These are phyloP conservation scores for Gaertneriomyces semiglobifer DNA, from an alignment of 192 early-diverging fungal genomes.

Conservation along the genomic window DNA sequence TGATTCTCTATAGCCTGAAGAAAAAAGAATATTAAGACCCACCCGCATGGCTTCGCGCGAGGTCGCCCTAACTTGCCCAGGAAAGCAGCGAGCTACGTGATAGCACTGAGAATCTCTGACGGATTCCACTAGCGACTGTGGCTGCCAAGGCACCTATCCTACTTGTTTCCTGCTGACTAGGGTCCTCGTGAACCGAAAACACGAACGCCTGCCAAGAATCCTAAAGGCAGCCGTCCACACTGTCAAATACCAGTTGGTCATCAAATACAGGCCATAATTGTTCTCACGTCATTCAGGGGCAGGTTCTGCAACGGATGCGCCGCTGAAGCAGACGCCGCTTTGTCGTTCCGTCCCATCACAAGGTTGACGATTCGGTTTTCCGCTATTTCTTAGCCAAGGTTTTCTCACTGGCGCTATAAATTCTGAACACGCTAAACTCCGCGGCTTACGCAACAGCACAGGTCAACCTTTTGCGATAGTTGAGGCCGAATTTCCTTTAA, in stretches of 20 bases:
- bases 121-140: slow-evolving; percentile 35
- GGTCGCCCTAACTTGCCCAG: slow-evolving; percentile 36
- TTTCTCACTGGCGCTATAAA: too few relatives aligned
- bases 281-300: slow-evolving; percentile 32
- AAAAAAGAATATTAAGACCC: not conserved
- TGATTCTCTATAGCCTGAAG: slow-evolving; percentile 38
- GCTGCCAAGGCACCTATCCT: slow-evolving; percentile 26
- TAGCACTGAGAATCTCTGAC: slow-evolving; percentile 42
- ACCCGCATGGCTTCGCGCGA: too few relatives aligned
- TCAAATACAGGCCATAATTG: not conserved
- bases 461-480: too few relatives aligned
- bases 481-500: too few relatives aligned
- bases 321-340: slow-evolving; percentile 25
- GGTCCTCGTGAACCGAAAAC: slow-evolving; percentile 23
- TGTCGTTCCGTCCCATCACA: slow-evolving; percentile 28
- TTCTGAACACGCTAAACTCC: too few relatives aligned
- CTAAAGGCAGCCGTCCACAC: slow-evolving; percentile 17
- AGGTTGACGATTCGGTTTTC: too few relatives aligned
- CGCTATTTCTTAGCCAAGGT: too few relatives aligned
- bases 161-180: slow-evolving; percentile 5
- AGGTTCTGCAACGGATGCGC: slow-evolving; percentile 14
- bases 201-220: slow-evolving; percentile 39
- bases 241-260: not conserved
- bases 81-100: slow-evolving; percentile 33
- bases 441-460: too few relatives aligned